Conservation (phyloP, 2,329 filamentous ascomycete genomes). For the Fusarium mangiferae region DNA sequence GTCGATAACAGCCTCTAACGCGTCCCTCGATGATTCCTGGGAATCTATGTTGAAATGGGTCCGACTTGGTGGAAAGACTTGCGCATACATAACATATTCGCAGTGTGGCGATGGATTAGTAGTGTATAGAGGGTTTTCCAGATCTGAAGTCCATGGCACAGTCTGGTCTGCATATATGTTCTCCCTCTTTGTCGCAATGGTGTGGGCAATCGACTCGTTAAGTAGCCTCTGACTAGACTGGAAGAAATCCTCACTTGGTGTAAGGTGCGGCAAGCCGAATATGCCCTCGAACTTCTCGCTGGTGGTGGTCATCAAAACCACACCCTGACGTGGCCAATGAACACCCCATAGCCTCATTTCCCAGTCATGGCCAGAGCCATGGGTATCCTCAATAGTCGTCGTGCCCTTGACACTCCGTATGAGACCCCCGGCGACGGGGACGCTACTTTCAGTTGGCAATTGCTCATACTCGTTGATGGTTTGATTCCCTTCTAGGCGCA, state of each 20-base stretch:
- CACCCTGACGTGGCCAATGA: slow-evolving; percentile 85
- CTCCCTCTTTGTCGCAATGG: slow-evolving; percentile 72
- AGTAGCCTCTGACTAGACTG: slow-evolving; percentile 71
- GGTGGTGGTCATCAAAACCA: slow-evolving; percentile 84
- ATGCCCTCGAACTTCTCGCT: slow-evolving; percentile 96
- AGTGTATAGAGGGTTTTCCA: slow-evolving; percentile 69
- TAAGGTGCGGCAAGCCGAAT: slow-evolving; percentile 86
- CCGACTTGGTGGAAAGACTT: slow-evolving; percentile 70
- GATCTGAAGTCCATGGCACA: slow-evolving; percentile 81
- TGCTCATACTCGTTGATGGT: slow-evolving; percentile 59
- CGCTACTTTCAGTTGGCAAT: slow-evolving; percentile 45
- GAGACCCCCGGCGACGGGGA: slow-evolving; percentile 58
- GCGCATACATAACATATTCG: slow-evolving; percentile 88
- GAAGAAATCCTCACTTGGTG: slow-evolving; percentile 68
- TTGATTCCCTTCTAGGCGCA: slow-evolving; percentile 71
- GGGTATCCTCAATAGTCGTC: slow-evolving; percentile 77
- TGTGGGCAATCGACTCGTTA: slow-evolving; percentile 75
- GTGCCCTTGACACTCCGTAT: slow-evolving; percentile 76
- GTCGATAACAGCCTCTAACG: slow-evolving; percentile 53
- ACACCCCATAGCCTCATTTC: slow-evolving; percentile 84
- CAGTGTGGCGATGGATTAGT: slow-evolving; percentile 76
- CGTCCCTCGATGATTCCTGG: slow-evolving; percentile 45
- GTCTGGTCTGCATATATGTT: slow-evolving; percentile 64
- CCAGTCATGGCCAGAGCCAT: slow-evolving; percentile 75
- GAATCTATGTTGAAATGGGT: slow-evolving; percentile 48